A percentile compares a stretch with the other conserved stretches of the same genome.
These are phyloP conservation scores for Solanum chilense DNA, from an alignment of 257 asterid genomes.

Conservation along the genomic window DNA sequence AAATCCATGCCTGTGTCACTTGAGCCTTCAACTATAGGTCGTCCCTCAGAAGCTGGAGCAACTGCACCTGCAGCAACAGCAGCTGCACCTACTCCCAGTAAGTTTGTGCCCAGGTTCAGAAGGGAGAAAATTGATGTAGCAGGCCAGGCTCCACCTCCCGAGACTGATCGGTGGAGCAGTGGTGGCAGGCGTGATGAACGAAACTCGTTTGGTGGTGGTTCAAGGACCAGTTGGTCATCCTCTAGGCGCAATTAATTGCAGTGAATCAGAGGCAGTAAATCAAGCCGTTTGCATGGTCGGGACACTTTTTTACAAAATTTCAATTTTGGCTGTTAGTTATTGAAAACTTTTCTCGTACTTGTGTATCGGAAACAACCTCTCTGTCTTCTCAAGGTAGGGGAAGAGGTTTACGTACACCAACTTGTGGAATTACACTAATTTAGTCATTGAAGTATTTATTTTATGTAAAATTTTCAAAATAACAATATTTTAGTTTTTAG, in stretches of 20 bases:
- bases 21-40: conserved; percentile 6
- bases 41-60: conserved; percentile 21
- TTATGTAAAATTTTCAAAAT: too few species aligned
- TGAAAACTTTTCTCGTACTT: background rate
- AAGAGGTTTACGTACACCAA: background rate
- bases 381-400: background rate
- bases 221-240: conserved; percentile 28
- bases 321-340: background rate
- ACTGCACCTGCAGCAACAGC: conserved; percentile 18
- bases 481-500: too few species aligned
- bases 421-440: background rate
- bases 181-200: conserved; percentile 47
- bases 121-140: conserved; percentile 15
- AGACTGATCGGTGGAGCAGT: conserved; percentile 38
- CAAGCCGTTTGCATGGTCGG: background rate
- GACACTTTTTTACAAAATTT: background rate
- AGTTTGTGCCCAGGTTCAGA: conserved; percentile 39
- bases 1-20: conserved; percentile 10
- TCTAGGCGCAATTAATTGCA: conserved; percentile 14
- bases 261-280: background rate
- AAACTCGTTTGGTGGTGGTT: conserved; percentile 17
- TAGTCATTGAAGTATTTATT: background rate
- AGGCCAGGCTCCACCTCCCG: conserved; percentile 29
- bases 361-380: background rate
- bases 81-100: conserved; percentile 22